Evolutionary conservation across 768 basidiomycete genomes (phyloP).

Genomic region (Auricularia sp.): DNA sequence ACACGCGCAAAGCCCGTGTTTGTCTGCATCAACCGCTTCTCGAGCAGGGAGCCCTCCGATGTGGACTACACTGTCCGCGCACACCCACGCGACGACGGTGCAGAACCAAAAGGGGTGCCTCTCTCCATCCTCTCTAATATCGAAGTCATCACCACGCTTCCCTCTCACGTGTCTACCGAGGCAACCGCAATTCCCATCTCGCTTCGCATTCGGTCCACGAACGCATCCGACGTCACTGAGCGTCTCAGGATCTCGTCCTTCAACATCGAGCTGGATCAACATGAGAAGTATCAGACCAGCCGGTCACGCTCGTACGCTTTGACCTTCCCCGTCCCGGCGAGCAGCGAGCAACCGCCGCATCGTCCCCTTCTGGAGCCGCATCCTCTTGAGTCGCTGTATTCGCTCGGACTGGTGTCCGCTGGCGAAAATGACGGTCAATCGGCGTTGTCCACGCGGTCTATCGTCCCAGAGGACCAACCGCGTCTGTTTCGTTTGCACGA

Average conservation of each 20-base stretch:
- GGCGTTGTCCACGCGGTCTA: not conserved
- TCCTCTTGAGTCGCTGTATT: conserved; percentile 35
- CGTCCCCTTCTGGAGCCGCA: conserved; percentile 47
- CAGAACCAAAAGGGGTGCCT: conserved; percentile 31
- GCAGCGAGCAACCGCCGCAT: conserved; percentile 52
- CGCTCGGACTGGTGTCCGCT: conserved; percentile 37
- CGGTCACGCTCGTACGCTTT: conserved; percentile 23
- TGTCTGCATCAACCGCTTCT: conserved; percentile 12
- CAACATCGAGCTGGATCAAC: conserved; percentile 47
- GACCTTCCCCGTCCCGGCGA: conserved; percentile 47
- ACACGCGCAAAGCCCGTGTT: conserved; percentile 7
- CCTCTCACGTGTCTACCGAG: conserved; percentile 39
- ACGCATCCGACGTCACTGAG: conserved; percentile 36
- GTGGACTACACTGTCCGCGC: not conserved
- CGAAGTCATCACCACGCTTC: conserved; percentile 53
- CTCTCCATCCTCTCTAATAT: conserved; percentile 47
- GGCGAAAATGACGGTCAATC: conserved; percentile 15
- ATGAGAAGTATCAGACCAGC: conserved; percentile 38
- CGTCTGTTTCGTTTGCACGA: not conserved
- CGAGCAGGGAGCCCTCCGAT: conserved; percentile 12
- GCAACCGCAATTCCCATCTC: conserved; percentile 42
- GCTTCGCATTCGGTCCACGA: conserved; percentile 45
- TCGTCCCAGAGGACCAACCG: not conserved
- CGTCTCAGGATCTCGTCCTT: conserved; percentile 51
- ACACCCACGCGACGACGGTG: conserved; percentile 4